Evolutionary conservation across 441 rosid species (phyloP), one percentile per base, ranked within the genome.

Genomic region (Brassica hybrid): DNA sequence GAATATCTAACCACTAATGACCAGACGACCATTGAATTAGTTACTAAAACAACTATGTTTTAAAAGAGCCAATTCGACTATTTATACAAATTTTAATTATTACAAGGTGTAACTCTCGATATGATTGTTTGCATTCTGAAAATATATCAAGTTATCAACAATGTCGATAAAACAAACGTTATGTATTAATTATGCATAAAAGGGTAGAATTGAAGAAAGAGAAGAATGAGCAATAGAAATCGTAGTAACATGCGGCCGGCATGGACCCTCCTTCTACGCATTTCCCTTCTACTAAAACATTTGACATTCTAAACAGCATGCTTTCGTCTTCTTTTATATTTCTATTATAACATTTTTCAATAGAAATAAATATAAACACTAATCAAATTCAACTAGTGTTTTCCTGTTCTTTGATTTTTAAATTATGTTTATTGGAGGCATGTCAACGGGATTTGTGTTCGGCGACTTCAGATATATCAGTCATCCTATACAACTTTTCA

Each of bases 191-290:
- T 13, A 23, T 59, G 64, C 10, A 25, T 23, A 12, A 21, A 12
- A 60, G 4, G 4, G 17, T 43, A 67, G 23, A 23, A 41, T 12
- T 65, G 17, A 12, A 65, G 52, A 34, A 69, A 56, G 13, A 38
- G 56, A 57, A 71, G n/a, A 70, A 57, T 70, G 65, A 48, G 69
- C 36, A 17, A 45, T 30, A 17, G 19, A 12, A 25, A 54, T 54
- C 21, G 59, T 54, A 14, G 69, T 52, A 19, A 66, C 78, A 74
- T 57, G 78, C 59, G 66, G 66, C 66, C 45, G 72, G 66, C 78
- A 57, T 74, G 58, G 48, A 17, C 66, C 59, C 67, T 74, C 66
- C 43, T 21, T 50, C 52, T 73, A 63, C 63, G 64, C 54, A 60
- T 45, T 62, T 72, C 60, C 25, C 60, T 14, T 72, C 18, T 57